Base-by-base conservation (phyloP, 108 stramenopile species). In the Cyclotella atomus region DNA sequence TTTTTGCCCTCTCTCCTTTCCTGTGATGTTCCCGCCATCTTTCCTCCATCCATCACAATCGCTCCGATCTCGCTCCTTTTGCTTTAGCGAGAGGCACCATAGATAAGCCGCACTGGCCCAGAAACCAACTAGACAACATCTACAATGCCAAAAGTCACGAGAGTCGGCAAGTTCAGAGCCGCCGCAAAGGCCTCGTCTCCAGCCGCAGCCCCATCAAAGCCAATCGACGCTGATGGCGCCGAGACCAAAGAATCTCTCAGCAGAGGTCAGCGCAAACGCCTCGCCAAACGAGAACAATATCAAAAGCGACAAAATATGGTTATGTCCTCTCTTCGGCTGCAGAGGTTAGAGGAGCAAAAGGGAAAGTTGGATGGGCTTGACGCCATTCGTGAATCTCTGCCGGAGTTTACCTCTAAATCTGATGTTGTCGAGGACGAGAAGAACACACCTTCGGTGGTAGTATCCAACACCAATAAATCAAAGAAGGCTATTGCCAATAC, bases 251-350 rank as follows among this genome's bases (percentile, higher is more conserved):
- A 66, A 57, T n/a, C 68, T 47, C 64, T 94, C 45, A 91, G 91
- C 60, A 76, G 93, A 68, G 93, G 93, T 21, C 93, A 94, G 67
- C 73, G 89, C 16, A 94, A 89, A 57, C 90, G 93, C 27, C 77
- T 75, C 27, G 86, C 87, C 3, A 94, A 94, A 61, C 79, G 88
- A 30, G 90, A 94, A 27, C 89, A 91, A 71, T 94, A 87, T 68
- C 73, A 89, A 15, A 83, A 88, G 55, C 79, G 84, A 44, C 88
- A 94, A 76, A 84, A 84, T 66, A 84, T 94, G 87, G 83, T 94
- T 28, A 63, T 94, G 45, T 88, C 91, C 0, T 85, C 93, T 3
- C 67, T 94, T 8, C 77, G 73, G 41, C 82, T 94, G 17, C 65
- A 88, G 47, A 56, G 69, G 55, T 44, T 77, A 44, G 89, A 90